Evolutionary conservation across 495 filamentous ascomycete species (phyloP), one percentile per base, ranked within the genome.

Genomic region (Sabuloglossum arenarium): DNA sequence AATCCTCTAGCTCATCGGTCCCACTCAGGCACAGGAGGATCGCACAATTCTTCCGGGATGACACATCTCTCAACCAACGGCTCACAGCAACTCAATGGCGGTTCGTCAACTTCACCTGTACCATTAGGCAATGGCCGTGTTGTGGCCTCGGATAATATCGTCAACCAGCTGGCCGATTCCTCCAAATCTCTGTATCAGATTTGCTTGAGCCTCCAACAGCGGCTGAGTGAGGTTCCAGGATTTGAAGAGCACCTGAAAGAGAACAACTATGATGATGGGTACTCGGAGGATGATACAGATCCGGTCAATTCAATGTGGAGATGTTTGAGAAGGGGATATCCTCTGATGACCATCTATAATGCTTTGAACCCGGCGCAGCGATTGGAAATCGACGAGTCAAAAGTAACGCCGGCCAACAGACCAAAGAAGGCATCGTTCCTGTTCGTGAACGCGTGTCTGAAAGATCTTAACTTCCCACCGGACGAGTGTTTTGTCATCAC

Each of bases 301-400:
- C 90, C 90, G 0, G 91, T 98, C 6, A 82, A 85, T 24, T 80
- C 89, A 23, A 70, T 98, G 57, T 98, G 91, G 91, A 80, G 85
- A 61, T 85, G 86, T 56, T 76, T 98, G 51, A 77, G 86, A 55
- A 79, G 79, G 60, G 91, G 91, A 24, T 81, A 83, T 54, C 91
- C 93, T 29, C 73, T 98, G 52, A 73, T 96, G 61, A 80, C 79
- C 53, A 82, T 98, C 59, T 97, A 89, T 72, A 97, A 97, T 66
- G 77, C 81, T 12, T 73, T 90, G 25, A 73, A 76, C 55, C 88
- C 86, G 0, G 71, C 69, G 9, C 73, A 74, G 42, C 74, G 71
- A 9, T 71, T 97, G 31, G 68, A 76, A 52, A 70, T 93, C 32
- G 79, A 83, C 71, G 76, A 67, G 58, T 66, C 61, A 14, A 78